A percentile compares a stretch with the other conserved stretches of the same genome.
Evolutionary conservation across 2,329 filamentous ascomycete genomes (phyloP).

Genomic region (Exophiala sideris): DNA sequence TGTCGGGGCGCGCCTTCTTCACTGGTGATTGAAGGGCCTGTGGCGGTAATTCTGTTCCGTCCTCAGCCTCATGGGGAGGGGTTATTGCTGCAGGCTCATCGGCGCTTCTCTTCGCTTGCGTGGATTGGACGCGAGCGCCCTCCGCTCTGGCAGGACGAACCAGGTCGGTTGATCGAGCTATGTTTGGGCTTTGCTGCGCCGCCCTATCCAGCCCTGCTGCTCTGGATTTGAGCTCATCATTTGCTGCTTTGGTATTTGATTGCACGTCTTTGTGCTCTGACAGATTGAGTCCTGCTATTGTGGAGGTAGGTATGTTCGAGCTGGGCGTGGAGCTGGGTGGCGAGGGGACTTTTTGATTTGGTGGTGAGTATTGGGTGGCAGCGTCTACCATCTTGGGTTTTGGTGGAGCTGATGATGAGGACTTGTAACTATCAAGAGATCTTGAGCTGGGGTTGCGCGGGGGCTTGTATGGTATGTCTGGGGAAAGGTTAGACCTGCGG

Average conservation of each 20-base stretch:
- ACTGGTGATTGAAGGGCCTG: constrained; percentile 10
- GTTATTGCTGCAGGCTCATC: constrained; percentile 10
- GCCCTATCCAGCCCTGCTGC: neutral
- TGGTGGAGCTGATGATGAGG: constrained; percentile 1
- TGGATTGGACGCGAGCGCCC: neutral
- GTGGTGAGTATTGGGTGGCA: constrained; percentile 52
- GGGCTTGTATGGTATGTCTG: constrained; percentile 9
- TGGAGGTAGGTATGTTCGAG: constrained; percentile 38
- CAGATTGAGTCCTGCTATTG: constrained; percentile 21
- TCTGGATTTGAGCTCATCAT: constrained; percentile 7
- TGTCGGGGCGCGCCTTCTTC: constrained; percentile 47
- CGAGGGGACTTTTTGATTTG: constrained; percentile 9
- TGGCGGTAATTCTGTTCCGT: neutral
- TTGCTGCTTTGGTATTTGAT: neutral
- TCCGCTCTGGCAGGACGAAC: constrained; percentile 1
- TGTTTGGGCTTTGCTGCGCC: neutral
- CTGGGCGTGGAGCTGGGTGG: neutral
- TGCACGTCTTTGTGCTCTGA: constrained; percentile 13
- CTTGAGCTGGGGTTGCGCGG: constrained; percentile 16
- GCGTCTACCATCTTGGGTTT: constrained; percentile 43
- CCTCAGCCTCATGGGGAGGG: neutral
- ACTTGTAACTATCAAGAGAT: constrained; percentile 23
- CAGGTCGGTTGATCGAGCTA: constrained; percentile 1
- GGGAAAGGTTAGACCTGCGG: neutral
- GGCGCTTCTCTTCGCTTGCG: constrained; percentile 18